These are phyloP conservation scores for Leishmania lainsoni DNA, from an alignment of 208 protist species.

Conservation along the genomic window DNA sequence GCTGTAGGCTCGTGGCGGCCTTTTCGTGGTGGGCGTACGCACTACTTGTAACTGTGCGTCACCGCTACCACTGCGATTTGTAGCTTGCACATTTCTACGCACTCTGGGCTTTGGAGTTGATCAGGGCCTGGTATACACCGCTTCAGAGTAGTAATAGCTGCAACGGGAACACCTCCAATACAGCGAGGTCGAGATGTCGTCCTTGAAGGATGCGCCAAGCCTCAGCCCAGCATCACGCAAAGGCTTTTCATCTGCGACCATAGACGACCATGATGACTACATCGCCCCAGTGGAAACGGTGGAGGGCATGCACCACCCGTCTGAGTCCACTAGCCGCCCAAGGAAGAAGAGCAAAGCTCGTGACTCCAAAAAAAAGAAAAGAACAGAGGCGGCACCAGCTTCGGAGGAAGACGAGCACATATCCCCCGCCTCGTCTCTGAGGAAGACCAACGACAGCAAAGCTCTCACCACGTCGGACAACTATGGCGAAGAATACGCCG, in stretches of 20 bases:
- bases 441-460: slow-evolving; percentile 22
- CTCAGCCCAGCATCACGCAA: slow-evolving; percentile 38
- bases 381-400: slow-evolving; percentile 21
- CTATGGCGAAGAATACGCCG: slow-evolving; percentile 41
- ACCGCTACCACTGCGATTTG: neutral
- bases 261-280: slow-evolving; percentile 64
- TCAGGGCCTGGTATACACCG: neutral
- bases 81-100: neutral
- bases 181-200: slow-evolving; percentile 8
- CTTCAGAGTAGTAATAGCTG: neutral
- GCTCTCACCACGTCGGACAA: slow-evolving; percentile 12
- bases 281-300: slow-evolving; percentile 32
- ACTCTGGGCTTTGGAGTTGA: neutral
- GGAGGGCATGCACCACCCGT: slow-evolving; percentile 14
- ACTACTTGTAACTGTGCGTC: neutral
- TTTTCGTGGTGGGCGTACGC: neutral
- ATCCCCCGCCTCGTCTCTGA: slow-evolving; percentile 23
- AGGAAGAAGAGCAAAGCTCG: slow-evolving; percentile 43
- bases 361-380: slow-evolving; percentile 28
- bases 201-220: slow-evolving; percentile 47
- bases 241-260: slow-evolving; percentile 22
- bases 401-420: slow-evolving; percentile 8
- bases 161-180: neutral
- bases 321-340: slow-evolving; percentile 20
- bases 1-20: neutral